Evolutionary conservation across 768 basidiomycete species (phyloP).

Genomic region (Boletellus emodensis): DNA sequence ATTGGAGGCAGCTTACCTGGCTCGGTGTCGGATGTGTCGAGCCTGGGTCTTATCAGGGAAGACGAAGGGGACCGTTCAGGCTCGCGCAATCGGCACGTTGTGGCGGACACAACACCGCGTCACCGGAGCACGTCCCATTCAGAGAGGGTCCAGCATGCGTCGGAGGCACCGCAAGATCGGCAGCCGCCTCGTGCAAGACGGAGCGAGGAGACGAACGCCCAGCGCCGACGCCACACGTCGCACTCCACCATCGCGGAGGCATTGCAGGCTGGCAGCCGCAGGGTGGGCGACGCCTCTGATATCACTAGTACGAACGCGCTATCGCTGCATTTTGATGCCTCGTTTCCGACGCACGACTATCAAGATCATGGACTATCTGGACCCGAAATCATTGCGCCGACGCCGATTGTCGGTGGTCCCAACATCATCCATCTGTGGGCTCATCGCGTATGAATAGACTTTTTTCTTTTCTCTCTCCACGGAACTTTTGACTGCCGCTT

Average conservation of each 20-base stretch:
- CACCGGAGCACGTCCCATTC: slow-evolving; percentile 19
- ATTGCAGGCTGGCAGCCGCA: slow-evolving; percentile 15
- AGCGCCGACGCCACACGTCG: slow-evolving; percentile 18
- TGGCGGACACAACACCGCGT: slow-evolving; percentile 10
- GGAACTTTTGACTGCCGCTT: neutral
- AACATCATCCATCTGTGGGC: slow-evolving; percentile 35
- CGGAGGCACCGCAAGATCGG: slow-evolving; percentile 14
- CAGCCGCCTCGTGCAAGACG: slow-evolving; percentile 23
- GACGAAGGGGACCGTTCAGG: slow-evolving; percentile 24
- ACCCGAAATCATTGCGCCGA: slow-evolving; percentile 32
- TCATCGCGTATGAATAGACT: slow-evolving; percentile 25
- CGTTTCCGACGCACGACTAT: slow-evolving; percentile 26
- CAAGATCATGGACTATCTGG: slow-evolving; percentile 21
- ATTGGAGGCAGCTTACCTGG: slow-evolving; percentile 19
- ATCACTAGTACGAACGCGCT: slow-evolving; percentile 30
- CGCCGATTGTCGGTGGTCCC: slow-evolving; percentile 32
- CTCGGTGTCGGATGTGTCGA: slow-evolving; percentile 17
- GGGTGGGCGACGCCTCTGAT: slow-evolving; percentile 17
- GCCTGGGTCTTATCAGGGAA: slow-evolving; percentile 31
- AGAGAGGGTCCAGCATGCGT: slow-evolving; percentile 11
- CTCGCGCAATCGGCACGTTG: slow-evolving; percentile 5
- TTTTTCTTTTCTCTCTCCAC: neutral
- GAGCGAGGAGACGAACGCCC: slow-evolving; percentile 15
- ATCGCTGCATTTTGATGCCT: slow-evolving; percentile 36
- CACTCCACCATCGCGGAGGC: slow-evolving; percentile 20